Percentiles rank a stretch among this genome's conserved stretches.
phyloP scores from a whole-genome alignment of 2,329 filamentous ascomycete genomes.

The Diatrype stigma region DNA sequence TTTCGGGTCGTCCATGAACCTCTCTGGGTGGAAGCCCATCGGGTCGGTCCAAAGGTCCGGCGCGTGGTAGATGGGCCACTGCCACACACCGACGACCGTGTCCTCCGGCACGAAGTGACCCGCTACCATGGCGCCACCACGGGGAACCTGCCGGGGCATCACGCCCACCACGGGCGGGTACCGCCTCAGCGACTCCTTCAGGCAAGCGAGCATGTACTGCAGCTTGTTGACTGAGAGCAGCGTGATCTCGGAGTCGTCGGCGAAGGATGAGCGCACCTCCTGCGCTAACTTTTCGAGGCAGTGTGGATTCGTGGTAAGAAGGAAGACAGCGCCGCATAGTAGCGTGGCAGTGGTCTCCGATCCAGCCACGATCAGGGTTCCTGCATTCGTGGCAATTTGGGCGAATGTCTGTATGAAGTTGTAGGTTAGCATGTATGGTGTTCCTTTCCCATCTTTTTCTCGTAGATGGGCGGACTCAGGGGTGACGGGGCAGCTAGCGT shows the following conservation, averaged over 20 bases:
- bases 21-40: constrained; percentile 18
- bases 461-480: background rate
- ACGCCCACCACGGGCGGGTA: constrained; percentile 29
- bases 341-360: constrained; percentile 17
- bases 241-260: constrained; percentile 29
- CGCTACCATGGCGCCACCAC: constrained; percentile 10
- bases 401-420: background rate
- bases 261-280: constrained; percentile 39
- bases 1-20: constrained; percentile 11
- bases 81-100: background rate
- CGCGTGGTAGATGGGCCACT: constrained; percentile 1
- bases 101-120: constrained; percentile 16
- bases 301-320: constrained; percentile 33
- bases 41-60: constrained; percentile 13
- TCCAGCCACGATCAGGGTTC: constrained; percentile 12
- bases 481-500: background rate
- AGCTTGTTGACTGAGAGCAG: constrained; percentile 22
- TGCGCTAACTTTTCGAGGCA: constrained; percentile 32
- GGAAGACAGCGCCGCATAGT: constrained; percentile 25
- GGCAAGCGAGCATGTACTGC: constrained; percentile 29
- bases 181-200: constrained; percentile 32
- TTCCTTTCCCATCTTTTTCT: background rate
- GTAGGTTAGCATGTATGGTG: background rate
- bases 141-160: constrained; percentile 19
- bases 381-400: constrained; percentile 6